phyloP scores from a whole-genome alignment of 176 grass and related monocot genomes.

The Phragmites australis region DNA sequence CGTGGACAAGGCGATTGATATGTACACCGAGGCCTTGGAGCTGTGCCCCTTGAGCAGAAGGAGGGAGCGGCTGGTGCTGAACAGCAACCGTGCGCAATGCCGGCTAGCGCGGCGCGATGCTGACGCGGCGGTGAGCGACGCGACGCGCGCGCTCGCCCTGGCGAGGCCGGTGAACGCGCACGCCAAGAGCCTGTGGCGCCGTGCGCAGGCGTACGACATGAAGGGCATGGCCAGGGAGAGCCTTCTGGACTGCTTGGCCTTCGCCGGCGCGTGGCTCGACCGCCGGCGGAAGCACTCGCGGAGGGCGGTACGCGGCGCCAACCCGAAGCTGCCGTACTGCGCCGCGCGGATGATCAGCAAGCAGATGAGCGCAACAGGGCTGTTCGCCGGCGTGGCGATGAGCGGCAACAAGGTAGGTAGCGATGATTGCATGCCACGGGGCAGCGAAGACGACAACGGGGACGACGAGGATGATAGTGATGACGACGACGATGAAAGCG shows the following conservation, averaged over 20 bases:
- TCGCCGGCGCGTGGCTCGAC: constrained; percentile 54
- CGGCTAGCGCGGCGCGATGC: constrained; percentile 47
- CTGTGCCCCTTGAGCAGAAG: constrained; percentile 58
- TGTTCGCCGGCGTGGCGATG: constrained; percentile 54
- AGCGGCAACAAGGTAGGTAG: neutral
- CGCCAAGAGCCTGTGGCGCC: constrained; percentile 77
- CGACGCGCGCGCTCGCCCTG: constrained; percentile 77
- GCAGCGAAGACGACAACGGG: neutral
- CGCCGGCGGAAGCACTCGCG: constrained; percentile 18
- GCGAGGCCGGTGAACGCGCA: constrained; percentile 65
- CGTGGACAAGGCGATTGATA: constrained; percentile 54
- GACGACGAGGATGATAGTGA: neutral
- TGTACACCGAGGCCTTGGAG: constrained; percentile 67
- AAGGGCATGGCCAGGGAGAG: constrained; percentile 95
- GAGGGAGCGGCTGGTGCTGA: constrained; percentile 60
- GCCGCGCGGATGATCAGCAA: constrained; percentile 82
- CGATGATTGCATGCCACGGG: constrained; percentile 31
- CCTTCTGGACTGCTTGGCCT: constrained; percentile 84
- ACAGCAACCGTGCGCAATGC: constrained; percentile 92
- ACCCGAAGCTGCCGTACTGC: constrained; percentile 68
- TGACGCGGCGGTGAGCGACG: constrained; percentile 70
- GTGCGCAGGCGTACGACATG: constrained; percentile 89
- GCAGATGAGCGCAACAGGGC: constrained; percentile 67
- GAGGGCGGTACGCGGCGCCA: constrained; percentile 12
- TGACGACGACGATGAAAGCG: constrained; percentile 33